Base-by-base conservation (phyloP, 495 filamentous ascomycete species). In the Penicillium cosmopolitanum region DNA sequence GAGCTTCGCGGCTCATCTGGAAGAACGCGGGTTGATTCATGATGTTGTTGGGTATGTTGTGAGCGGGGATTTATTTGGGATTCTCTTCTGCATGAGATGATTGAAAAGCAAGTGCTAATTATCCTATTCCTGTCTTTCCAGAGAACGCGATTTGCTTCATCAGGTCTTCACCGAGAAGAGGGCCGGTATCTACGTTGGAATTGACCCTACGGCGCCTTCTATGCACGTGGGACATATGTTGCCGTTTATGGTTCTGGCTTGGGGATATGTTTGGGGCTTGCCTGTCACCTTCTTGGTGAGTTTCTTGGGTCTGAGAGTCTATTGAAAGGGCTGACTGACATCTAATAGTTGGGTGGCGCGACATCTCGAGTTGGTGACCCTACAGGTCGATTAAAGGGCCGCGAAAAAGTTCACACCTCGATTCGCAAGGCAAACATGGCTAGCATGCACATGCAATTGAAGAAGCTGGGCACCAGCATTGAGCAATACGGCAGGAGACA, bases 221-320 rank as follows among this genome's bases (percentile, higher is more conserved):
- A 77, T 98, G 62, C 95, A 99, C 70, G 80, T 98, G 55, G 95
- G 95, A 33, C 93, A 99, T 72, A 85, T 99, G 56, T 75, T 98
- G 10, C 94, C 95, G 9, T 81, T 98, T 43, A 98, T 99, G 95
- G 86, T 92, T 1, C 73, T 97, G 28, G 94, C 92, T 58, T 97
- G 95, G 90, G 89, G 92, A 78, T 96, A 94, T 69, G 78, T 96
- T 40, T 84, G 93, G 74, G 94, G 95, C 13, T 87, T 89, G 62
- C 80, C 84, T 33, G 80, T 90, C 13, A 81, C 89, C 21, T 89
- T 87, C 51, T 72, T 99, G 59, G 80, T 90, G 56, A 70, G 78
- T 76, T 18, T 12, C 33, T 19, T 46, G 9, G 9, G 15, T 11
- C 15, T 35, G 12, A 40, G 1, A 15, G 21, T 19, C 9, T 35